Base-by-base conservation (phyloP, 2,329 filamentous ascomycete genomes). In the Xenoacremonium recifei region DNA sequence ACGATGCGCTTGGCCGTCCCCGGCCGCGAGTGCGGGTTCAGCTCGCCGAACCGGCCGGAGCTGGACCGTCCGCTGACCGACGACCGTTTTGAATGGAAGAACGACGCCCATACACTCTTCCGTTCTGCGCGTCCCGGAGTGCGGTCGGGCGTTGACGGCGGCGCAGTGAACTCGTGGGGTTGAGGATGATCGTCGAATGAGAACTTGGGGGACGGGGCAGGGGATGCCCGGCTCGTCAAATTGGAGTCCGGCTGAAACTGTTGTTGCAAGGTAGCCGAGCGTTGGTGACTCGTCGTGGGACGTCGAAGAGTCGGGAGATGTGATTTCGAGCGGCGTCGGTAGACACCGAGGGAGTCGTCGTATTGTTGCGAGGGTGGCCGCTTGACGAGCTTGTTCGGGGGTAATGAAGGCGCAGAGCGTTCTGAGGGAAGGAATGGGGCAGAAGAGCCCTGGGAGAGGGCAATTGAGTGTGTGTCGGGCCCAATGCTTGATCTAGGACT, bases 341-440 rank as follows among this genome's bases (percentile, higher is more conserved):
- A 59, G 21, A 68, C 50, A 32, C 68, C 59, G 5, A 72, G 67
- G 35, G 70, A 61, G 47, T 68, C 67, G 39, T 70, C 59, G 38
- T 67, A 67, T 50, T 75, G 74, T 35, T 72, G 68, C 16, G 84
- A 80, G 3, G 82, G 75, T 27, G 79, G 75, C 46, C 86, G 80
- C 66, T 92, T 92, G 39, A 90, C 85, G 30, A 91, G 72, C 68
- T 89, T 90, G 64, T 91, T 91, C 15, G 82, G 84, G 7, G 79
- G 70, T 21, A 80, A 63, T 47, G 72, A 73, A 52, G 63, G 66
- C 50, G 61, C 67, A 15, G 62, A 46, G 15, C 69, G 59, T 32
- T 47, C 48, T 23, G 58, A 50, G 17, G 69, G 64, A 27, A 85
- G 63, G 44, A 89, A 85, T 13, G 85, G 82, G 18, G 76, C 80